Percentiles rank a stretch among this genome's conserved stretches.
phyloP scores from a whole-genome alignment of 169 alveolate genomes.

The Cyclospora cayetanensis region DNA sequence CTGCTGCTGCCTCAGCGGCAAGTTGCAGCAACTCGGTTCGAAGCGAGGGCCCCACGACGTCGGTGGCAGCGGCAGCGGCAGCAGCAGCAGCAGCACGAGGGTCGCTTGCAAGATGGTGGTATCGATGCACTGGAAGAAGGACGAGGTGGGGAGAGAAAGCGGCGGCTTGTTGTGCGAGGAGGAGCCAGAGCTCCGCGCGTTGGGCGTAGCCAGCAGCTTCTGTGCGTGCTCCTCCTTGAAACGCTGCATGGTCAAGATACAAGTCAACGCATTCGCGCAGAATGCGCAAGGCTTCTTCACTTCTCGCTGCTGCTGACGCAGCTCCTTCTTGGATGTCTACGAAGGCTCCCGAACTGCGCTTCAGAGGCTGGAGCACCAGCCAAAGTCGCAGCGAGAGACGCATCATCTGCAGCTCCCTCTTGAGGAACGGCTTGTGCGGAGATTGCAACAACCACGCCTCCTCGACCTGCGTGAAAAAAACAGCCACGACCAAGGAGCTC shows the following conservation, averaged over 20 bases:
- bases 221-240: constrained; percentile 16
- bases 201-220: background rate
- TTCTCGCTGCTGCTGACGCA: constrained; percentile 45
- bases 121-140: constrained; percentile 46
- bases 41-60: background rate
- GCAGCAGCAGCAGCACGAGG: constrained; percentile 44
- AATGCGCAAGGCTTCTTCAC: background rate
- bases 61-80: constrained; percentile 44
- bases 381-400: constrained; percentile 20
- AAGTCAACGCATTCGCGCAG: background rate
- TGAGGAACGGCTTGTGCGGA: constrained; percentile 20
- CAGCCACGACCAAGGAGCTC: too few species aligned
- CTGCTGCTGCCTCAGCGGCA: constrained; percentile 57
- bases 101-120: constrained; percentile 40
- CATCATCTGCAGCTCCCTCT: constrained; percentile 47
- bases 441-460: constrained; percentile 6
- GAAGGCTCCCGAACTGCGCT: background rate
- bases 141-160: background rate
- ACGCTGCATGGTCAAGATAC: constrained; percentile 28
- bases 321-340: constrained; percentile 18
- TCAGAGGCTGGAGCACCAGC: constrained; percentile 30
- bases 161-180: constrained; percentile 39
- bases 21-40: constrained; percentile 39
- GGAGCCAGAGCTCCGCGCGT: constrained; percentile 47
- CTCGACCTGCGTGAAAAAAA: constrained; percentile 3